Base-by-base conservation (phyloP, 768 basidiomycete genomes). In the Lactarius hatsudake region DNA sequence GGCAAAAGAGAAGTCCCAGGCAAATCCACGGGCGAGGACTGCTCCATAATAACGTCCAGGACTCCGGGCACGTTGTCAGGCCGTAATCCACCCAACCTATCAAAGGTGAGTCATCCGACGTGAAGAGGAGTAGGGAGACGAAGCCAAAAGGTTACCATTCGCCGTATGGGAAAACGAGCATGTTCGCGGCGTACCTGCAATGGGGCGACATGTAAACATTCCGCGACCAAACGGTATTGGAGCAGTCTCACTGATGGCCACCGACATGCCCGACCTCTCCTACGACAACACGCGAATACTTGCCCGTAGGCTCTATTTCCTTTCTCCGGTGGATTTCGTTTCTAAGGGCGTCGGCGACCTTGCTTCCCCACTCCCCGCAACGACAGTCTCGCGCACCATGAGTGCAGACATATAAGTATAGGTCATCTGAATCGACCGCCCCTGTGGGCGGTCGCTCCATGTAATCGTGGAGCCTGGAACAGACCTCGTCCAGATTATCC, bases 351-450 rank as follows among this genome's bases (percentile, higher is more conserved):
- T 77, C 77, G 3, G 80, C 84, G 8, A 94, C 82, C 13, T 77
- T 79, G 3, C 82, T 81, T 0, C 93, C 92, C 26, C 76, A 81
- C 13, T 88, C 81, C 2, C 88, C 89, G 69, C 93, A 94, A 6
- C 92, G 81, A 76, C 92, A 95, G 73, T 94, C 92, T 59, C 91
- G 82, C 48, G 83, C 80, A 5, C 84, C 86, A 73, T 94, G 93
- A 5, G 91, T 93, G 74, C 93, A 94, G 1, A 94, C 85, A 71
- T 87, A 90, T 20, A 91, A 68, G 69, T 80, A 74, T 56, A 81
- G 12, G 53, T 74, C 71, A 26, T 82, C 38, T 55, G 66, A n/a
- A 64, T 63, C 32, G 45, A 26, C 32, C 32, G 7, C 23, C 18
- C 56, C 5, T 40, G 18, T 1, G 20, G 32, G 18, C 1, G 48